Evolutionary conservation across 768 basidiomycete genomes (phyloP).

Genomic region (Roridomyces roridus): DNA sequence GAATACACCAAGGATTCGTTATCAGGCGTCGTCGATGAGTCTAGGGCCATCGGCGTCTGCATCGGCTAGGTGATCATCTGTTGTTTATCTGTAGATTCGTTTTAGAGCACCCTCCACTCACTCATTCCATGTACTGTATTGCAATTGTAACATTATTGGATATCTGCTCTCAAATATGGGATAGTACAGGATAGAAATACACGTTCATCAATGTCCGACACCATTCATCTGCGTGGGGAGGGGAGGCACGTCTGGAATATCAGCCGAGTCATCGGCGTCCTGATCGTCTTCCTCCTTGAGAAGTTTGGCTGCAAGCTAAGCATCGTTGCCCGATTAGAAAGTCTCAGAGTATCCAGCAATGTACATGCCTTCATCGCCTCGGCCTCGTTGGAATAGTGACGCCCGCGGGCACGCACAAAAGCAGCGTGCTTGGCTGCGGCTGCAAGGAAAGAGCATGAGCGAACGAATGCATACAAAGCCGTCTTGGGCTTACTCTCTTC

Average conservation of each 20-base stretch:
- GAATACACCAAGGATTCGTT: constrained; percentile 4
- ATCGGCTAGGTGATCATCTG: not conserved
- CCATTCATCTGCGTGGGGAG: constrained; percentile 18
- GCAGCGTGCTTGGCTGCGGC: constrained; percentile 84
- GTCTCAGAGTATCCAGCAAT: not conserved
- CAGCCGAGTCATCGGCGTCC: constrained; percentile 31
- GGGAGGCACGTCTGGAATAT: constrained; percentile 14
- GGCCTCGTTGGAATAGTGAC: constrained; percentile 91
- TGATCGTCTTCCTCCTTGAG: constrained; percentile 70
- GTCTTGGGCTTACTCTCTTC: constrained; percentile 70
- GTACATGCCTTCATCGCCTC: constrained; percentile 86
- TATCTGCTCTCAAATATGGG: too few species aligned
- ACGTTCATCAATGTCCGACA: constrained; percentile 8
- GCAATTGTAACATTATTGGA: constrained; percentile 1
- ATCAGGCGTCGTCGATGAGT: constrained; percentile 14
- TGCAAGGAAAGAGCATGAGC: constrained; percentile 33
- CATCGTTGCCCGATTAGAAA: constrained; percentile 13
- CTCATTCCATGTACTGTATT: not conserved
- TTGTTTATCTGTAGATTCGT: not conserved
- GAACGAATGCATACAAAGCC: not conserved
- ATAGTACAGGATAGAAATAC: not conserved
- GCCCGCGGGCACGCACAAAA: constrained; percentile 79
- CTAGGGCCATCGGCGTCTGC: too few species aligned
- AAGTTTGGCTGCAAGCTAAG: constrained; percentile 67
- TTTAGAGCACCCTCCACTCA: constrained; percentile 3